Conservation (phyloP, 2,329 filamentous ascomycete species). For the Conoideocrella luteorostrata region DNA sequence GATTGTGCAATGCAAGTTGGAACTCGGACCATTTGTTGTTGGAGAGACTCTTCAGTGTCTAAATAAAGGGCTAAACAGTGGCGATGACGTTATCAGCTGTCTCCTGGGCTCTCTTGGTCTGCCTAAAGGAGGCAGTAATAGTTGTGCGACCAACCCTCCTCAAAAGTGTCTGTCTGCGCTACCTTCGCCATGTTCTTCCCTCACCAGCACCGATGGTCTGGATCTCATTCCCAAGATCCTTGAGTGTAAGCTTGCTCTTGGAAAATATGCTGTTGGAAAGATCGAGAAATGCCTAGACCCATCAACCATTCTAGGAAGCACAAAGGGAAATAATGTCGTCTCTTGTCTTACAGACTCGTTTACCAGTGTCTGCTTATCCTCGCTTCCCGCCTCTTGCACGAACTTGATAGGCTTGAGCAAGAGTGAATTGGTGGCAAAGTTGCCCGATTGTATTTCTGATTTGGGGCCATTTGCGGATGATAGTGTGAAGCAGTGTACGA, state of each 20-base stretch:
- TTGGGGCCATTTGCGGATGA: conserved; percentile 8
- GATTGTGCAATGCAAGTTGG: not conserved
- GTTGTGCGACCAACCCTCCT: not conserved
- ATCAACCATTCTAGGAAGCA: not conserved
- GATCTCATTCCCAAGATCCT: conserved; percentile 1
- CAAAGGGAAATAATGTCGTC: conserved; percentile 2
- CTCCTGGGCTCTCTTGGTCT: not conserved
- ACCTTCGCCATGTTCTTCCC: conserved; percentile 3
- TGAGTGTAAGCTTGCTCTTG: conserved; percentile 6
- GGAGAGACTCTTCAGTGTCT: not conserved
- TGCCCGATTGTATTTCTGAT: conserved; percentile 4
- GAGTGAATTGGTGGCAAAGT: not conserved
- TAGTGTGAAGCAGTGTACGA: not conserved
- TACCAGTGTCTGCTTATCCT: conserved; percentile 3
- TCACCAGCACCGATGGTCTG: conserved; percentile 4
- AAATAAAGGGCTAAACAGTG: not conserved
- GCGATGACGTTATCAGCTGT: conserved; percentile 7
- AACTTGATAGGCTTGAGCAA: not conserved
- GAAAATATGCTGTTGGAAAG: not conserved
- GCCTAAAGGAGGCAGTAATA: not conserved
- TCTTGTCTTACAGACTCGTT: conserved; percentile 7
- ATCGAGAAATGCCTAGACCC: conserved; percentile 6
- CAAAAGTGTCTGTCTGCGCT: conserved; percentile 5
- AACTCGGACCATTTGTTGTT: conserved; percentile 8
- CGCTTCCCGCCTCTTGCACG: conserved; percentile 8